phyloP scores from a whole-genome alignment of 192 early-diverging fungal genomes.

The Backusella mclennaniae region DNA sequence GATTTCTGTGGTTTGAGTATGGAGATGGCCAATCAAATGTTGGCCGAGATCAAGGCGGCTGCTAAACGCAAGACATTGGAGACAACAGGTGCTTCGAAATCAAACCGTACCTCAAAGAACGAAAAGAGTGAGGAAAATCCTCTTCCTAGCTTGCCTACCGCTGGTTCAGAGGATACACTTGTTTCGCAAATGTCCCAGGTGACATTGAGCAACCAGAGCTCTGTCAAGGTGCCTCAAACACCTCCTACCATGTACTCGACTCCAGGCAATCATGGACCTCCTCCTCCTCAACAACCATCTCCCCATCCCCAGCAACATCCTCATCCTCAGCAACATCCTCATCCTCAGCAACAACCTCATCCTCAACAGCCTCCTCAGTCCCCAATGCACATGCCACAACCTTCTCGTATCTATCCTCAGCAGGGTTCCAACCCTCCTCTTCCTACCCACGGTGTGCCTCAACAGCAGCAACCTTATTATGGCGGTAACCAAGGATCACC shows the following conservation, averaged over 20 bases:
- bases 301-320: not conserved
- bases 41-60: conserved; percentile 73
- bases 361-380: not conserved
- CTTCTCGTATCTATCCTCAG: conserved; percentile 7
- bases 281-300: not conserved
- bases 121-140: conserved; percentile 1
- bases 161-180: not conserved
- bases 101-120: conserved; percentile 2
- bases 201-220: not conserved
- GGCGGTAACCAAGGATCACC: not conserved
- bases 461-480: conserved; percentile 8
- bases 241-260: conserved; percentile 16
- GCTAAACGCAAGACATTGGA: conserved; percentile 34
- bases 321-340: not conserved
- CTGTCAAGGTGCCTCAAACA: conserved; percentile 13
- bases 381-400: conserved; percentile 9
- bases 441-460: conserved; percentile 8
- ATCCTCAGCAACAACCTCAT: not conserved
- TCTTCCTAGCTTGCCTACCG: not conserved
- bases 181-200: conserved; percentile 17
- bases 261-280: not conserved
- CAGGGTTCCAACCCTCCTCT: not conserved
- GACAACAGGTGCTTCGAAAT: conserved; percentile 5
- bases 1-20: conserved; percentile 89
- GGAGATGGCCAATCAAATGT: conserved; percentile 81